Percentiles rank a stretch among this genome's conserved stretches.
These are phyloP conservation scores for Zopfia rhizophila DNA, from an alignment of 2,329 filamentous ascomycete species.

Conservation along the genomic window DNA sequence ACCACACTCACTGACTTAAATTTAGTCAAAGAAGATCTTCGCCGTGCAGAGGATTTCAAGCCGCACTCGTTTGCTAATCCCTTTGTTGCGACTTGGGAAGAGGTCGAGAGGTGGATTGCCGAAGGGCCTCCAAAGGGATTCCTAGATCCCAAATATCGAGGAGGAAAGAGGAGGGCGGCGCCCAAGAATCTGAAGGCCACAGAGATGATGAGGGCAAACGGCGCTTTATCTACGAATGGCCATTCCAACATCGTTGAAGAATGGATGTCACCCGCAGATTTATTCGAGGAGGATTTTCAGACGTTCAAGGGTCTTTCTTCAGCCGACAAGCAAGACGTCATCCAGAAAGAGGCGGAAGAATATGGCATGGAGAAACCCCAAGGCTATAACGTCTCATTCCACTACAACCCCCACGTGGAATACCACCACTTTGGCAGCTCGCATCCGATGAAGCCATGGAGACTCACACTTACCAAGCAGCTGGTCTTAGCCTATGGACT, in stretches of 20 bases:
- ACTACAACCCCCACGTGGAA: constrained; percentile 94
- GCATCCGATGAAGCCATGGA: constrained; percentile 99
- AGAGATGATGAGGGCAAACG: constrained; percentile 11
- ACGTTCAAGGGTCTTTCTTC: constrained; percentile 45
- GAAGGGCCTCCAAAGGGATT: neutral
- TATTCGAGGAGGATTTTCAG: constrained; percentile 38
- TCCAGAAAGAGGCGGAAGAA: constrained; percentile 63
- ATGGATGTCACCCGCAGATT: constrained; percentile 43
- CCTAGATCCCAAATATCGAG: too few species aligned
- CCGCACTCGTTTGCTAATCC: constrained; percentile 19
- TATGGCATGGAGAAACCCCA: constrained; percentile 81
- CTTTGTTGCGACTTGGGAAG: constrained; percentile 24
- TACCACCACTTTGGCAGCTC: constrained; percentile 96
- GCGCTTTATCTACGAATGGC: constrained; percentile 18
- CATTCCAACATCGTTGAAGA: constrained; percentile 48
- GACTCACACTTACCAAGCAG: constrained; percentile 92
- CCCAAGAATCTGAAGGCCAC: neutral
- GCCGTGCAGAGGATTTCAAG: constrained; percentile 11
- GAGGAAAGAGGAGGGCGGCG: too few species aligned
- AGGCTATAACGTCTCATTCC: constrained; percentile 92
- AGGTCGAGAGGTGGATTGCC: constrained; percentile 23
- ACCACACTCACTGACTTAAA: too few species aligned
- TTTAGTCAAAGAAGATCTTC: constrained; percentile 2
- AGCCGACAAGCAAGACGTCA: constrained; percentile 60
- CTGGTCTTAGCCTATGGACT: constrained; percentile 95